Evolutionary conservation across 2,329 filamentous ascomycete genomes (phyloP), one percentile per base, ranked within the genome.

Genomic region (Aspergillus novoparasiticus): DNA sequence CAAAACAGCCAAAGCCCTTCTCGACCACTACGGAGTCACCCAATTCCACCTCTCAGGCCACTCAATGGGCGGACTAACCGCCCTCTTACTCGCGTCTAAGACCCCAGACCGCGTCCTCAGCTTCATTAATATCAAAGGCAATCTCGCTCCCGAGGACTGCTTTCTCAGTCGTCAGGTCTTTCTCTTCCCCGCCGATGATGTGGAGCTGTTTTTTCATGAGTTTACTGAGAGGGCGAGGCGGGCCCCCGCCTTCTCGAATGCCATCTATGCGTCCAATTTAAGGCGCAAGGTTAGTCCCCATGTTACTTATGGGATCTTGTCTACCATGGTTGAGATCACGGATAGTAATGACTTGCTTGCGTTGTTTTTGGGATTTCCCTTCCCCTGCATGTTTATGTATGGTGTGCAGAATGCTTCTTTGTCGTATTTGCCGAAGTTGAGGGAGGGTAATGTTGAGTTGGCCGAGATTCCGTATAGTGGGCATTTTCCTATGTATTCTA

Each of bases 401-500:
- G 69, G 70, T 1, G 66, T 71, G 55, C 60, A 69, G 61, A 70
- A 66, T 55, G 36, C 59, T 1, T 61, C 51, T 1, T 36, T 72
- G 9, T 72, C 68, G 16, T 72, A 72, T 67, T 39, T 73, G 34
- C 28, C 53, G 2, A 55, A 41, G 26, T 59, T 72, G 41, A 46
- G 57, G 46, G 57, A 60, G 43, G 60, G 65, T 2, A 63, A 64
- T 0, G 66, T 73, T 5, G 69, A 70, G 51, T 60, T 73, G 61
- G 71, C 69, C 14, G 50, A 68, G 55, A 72, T 72, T 45, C 23
- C 58, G 21, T 58, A 62, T 12, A 66, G 64, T 61, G 70, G 69
- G 4, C 68, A 72, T 67, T 72, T 71, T 39, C 70, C 69, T 4
- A 72, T 72, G 71, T 73, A 72, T 63, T 70, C 70, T 3, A 72